Percentiles rank a stretch among this genome's conserved stretches.
These are phyloP conservation scores for Fusarium sp. DNA, from an alignment of 2,329 filamentous ascomycete species.

Conservation along the genomic window DNA sequence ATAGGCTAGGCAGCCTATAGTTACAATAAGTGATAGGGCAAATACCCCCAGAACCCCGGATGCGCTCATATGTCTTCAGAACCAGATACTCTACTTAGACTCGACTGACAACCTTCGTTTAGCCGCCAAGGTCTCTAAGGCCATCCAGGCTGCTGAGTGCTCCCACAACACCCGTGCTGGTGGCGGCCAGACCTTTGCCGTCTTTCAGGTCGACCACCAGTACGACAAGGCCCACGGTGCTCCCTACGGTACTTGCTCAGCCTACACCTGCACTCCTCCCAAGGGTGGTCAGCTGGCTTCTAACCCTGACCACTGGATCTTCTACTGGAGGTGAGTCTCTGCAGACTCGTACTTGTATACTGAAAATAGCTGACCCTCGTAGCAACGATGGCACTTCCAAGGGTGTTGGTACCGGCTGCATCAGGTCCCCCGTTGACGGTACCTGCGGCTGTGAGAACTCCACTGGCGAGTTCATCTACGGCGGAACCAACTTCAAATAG, in stretches of 20 bases:
- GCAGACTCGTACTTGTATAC: accelerated
- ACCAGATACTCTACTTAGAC: not conserved
- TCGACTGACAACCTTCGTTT: not conserved
- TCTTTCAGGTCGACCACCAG: conserved; percentile 42
- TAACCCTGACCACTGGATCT: conserved; percentile 43
- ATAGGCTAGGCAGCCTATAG: too few relatives aligned
- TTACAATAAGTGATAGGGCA: too few relatives aligned
- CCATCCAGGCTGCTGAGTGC: conserved; percentile 44
- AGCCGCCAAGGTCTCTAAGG: conserved; percentile 41
- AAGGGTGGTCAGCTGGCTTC: conserved; percentile 21
- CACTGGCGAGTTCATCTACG: conserved; percentile 35
- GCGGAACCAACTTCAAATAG: conserved; percentile 37
- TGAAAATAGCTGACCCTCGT: not conserved
- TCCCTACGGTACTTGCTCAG: conserved; percentile 40
- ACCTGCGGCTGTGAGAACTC: conserved; percentile 44
- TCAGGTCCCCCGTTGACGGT: conserved; percentile 41
- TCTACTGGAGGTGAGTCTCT: conserved; percentile 42
- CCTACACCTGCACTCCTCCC: conserved; percentile 39
- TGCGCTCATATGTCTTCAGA: conserved; percentile 33
- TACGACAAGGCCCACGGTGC: conserved; percentile 42
- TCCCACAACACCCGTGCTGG: conserved; percentile 44
- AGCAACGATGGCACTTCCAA: conserved; percentile 38
- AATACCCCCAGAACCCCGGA: conserved; percentile 36
- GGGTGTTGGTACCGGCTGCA: conserved; percentile 41
- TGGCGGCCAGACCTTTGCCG: conserved; percentile 42